Base-by-base conservation (phyloP, 148 eudicot species). In the Arctostaphylos glauca region DNA sequence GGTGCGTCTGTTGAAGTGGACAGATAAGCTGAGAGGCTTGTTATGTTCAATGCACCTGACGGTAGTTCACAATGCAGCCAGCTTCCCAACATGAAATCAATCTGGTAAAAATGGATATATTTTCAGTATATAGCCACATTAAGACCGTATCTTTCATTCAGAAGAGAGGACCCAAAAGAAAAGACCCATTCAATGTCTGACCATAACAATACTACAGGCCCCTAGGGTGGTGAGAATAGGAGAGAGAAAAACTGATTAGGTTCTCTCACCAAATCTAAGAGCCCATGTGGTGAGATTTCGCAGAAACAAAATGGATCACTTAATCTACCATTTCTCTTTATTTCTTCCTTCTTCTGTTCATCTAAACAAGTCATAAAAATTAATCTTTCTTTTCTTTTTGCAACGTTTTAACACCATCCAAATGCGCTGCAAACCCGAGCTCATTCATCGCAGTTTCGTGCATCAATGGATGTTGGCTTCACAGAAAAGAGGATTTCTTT, bases 31-130 rank as follows among this genome's bases (percentile, higher is more conserved):
- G 91, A 88, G 38, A 96, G 88, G 84, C 90, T 94, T 53, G 92
- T 85, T 72, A 93, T 96, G 91, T 93, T 94, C 43, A 96, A 48
- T 9, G 89, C 90, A 64, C 99, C 99, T 4, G 93, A 83, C 23
- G 98, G 99, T 78, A 94, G 82, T 81, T 90, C 62, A 83, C 94
- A 91, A 76, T 94, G 97, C 66, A 96, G 78, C 99, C 99, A 96
- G 73, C 94, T 92, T 67, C 94, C 91, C 31, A 93, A 31, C 14
- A 96, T 82, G 80, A 90, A 85, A 83, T 93, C 98, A 86, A 96
- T 87, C 99, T 94, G 97, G 59, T 14, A 72, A 55, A 85, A 8
- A 50, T 6, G 4, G 50, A 78, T 31, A 31, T 31, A 67, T 56
- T 41, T 23, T 84, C 53, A 31, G 75, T 3, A 23, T 58, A 15